Conservation (phyloP, 2,329 filamentous ascomycete genomes). For the Ascochyta koolunga region DNA sequence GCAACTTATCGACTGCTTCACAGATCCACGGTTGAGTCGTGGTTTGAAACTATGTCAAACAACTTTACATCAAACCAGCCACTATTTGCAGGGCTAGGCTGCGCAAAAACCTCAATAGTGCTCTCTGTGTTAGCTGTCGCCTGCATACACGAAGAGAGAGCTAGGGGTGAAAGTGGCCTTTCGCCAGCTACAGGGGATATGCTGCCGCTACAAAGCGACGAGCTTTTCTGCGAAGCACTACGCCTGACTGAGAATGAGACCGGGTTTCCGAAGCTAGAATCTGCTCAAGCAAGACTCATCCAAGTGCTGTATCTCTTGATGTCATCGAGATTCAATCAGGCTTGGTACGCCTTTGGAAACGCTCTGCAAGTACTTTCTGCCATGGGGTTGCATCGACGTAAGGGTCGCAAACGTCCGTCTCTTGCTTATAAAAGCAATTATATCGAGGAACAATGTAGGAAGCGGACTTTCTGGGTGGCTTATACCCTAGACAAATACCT, state of each 20-base stretch:
- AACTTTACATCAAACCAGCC: constrained; percentile 29
- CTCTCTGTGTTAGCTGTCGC: constrained; percentile 53
- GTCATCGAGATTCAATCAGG: constrained; percentile 64
- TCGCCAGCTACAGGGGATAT: constrained; percentile 33
- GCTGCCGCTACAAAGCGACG: constrained; percentile 43
- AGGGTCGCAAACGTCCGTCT: constrained; percentile 36
- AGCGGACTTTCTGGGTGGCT: constrained; percentile 66
- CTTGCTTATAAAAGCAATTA: constrained; percentile 44
- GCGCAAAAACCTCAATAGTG: constrained; percentile 51
- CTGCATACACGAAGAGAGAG: constrained; percentile 54
- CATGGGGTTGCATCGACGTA: constrained; percentile 50
- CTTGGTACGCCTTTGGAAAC: constrained; percentile 65
- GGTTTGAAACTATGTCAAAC: constrained; percentile 41
- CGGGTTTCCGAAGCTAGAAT: constrained; percentile 60
- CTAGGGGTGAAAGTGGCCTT: constrained; percentile 26
- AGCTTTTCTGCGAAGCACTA: constrained; percentile 49
- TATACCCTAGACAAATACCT: constrained; percentile 68
- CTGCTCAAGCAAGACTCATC: constrained; percentile 61
- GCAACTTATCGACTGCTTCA: constrained; percentile 65
- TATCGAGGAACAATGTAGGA: constrained; percentile 59
- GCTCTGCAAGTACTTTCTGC: constrained; percentile 58
- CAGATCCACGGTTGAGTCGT: constrained; percentile 57
- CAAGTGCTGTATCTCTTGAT: constrained; percentile 64
- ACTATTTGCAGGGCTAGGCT: constrained; percentile 50
- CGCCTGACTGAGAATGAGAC: constrained; percentile 54